A percentile compares a stretch with the other conserved stretches of the same genome.
phyloP scores from a whole-genome alignment of 108 stramenopile genomes.

The Pelagomonas calceolata region DNA sequence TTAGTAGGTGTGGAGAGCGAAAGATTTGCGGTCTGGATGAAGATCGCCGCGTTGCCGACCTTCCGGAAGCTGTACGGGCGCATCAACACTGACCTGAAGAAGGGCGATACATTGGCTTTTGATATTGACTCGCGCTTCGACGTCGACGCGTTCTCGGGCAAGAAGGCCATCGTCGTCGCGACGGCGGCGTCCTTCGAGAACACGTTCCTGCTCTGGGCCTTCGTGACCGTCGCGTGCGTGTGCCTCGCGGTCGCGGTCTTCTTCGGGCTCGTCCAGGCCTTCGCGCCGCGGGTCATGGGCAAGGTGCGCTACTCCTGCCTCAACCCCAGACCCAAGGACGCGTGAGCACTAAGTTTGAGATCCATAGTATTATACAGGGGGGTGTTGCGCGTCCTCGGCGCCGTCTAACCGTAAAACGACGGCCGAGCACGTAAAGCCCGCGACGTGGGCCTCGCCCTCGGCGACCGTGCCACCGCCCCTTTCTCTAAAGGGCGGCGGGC shows the following conservation, averaged over 20 bases:
- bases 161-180: constrained; percentile 70
- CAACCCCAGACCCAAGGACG: too few species aligned
- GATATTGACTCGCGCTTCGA: constrained; percentile 69
- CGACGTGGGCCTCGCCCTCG: too few species aligned
- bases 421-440: too few species aligned
- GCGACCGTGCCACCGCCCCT: too few species aligned
- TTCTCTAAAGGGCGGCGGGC: too few species aligned
- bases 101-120: constrained; percentile 56
- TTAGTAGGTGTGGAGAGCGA: constrained; percentile 86
- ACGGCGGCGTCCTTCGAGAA: constrained; percentile 75
- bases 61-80: constrained; percentile 97
- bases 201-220: constrained; percentile 66
- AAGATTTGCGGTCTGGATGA: constrained; percentile 99
- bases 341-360: too few species aligned
- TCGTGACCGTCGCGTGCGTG: constrained; percentile 66
- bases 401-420: too few species aligned
- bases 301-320: constrained; percentile 76
- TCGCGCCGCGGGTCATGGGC: constrained; percentile 68
- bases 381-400: too few species aligned
- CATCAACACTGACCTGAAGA: constrained; percentile 66
- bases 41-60: constrained; percentile 68
- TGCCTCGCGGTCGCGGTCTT: constrained; percentile 55
- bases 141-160: constrained; percentile 66
- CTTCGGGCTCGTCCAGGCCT: constrained; percentile 67
- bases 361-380: too few species aligned